phyloP scores from a whole-genome alignment of 1,284 basidiomycete species.

The Ceratobasidium sp. region DNA sequence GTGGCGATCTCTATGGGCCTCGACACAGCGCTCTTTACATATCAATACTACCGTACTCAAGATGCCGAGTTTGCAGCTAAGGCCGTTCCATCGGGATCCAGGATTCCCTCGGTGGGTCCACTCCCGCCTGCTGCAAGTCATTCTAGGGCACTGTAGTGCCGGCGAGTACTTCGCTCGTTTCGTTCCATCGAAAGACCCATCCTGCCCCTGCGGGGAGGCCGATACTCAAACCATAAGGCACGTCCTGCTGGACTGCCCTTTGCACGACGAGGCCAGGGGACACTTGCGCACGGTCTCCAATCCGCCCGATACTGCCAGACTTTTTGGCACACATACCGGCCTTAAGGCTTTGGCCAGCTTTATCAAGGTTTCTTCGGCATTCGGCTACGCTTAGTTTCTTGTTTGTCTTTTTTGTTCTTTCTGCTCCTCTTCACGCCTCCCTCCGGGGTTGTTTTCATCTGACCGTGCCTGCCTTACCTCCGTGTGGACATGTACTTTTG shows the following conservation, averaged over 20 bases:
- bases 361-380: background rate
- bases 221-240: background rate
- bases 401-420: too few species aligned
- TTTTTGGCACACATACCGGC: background rate
- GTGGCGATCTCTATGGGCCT: constrained; percentile 1
- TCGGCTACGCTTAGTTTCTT: background rate
- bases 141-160: background rate
- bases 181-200: background rate
- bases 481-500: too few species aligned
- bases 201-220: background rate
- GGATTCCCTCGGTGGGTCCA: background rate
- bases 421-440: too few species aligned
- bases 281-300: background rate
- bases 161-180: background rate
- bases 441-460: too few species aligned
- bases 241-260: background rate
- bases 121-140: background rate
- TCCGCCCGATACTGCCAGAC: background rate
- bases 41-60: background rate
- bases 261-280: background rate
- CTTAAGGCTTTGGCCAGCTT: background rate
- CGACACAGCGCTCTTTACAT: background rate
- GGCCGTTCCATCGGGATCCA: background rate
- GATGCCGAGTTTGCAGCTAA: too few species aligned
- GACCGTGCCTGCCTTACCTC: too few species aligned